Base-by-base conservation (phyloP, 2,329 filamentous ascomycete genomes). In the Xylariaceae sp. region DNA sequence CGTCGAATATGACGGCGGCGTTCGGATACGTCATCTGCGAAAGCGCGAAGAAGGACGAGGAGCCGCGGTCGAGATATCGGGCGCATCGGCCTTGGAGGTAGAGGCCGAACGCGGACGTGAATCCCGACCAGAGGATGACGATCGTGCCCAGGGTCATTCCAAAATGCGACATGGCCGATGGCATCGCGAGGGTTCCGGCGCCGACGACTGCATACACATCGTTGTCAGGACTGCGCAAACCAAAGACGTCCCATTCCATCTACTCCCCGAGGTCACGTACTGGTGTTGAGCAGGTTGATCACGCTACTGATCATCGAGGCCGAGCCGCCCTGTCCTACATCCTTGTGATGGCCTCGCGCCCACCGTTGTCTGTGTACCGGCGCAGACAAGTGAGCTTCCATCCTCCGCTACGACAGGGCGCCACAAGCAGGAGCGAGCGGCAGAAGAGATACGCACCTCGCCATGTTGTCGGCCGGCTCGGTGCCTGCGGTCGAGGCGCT, bases 1-100 rank as follows among this genome's bases (percentile, higher is more conserved):
- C 80, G 61, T 98, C 92, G 58, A 98, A 98, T 29, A 96, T 71
- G 29, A 98, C 87, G 7, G 92, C 86, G 3, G 90, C 88, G 57
- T 94, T 94, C 2, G 92, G 92, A 52, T 96, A 98, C 5, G 92
- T 96, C 43, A 98, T 77, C 58, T 98, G 90, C 11, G 88, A 94
- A 12, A 98, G 68, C n/a, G 90, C 88, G 55, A 95, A 95, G 65
- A 98, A 98, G 22, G 88, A 94, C 1, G 89, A 77, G 5, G 77
- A 76, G 26, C 92, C 92, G 41, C 87, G 76, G 44, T 96, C 92
- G 43, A 98, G 71, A 58, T 98, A 98, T 56, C 85, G 77, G 5
- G 92, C 84, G 66, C 92, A 96, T 65, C 84, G 79, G 21, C 89
- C 83, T 59, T 98, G 92, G 5, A 98, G 79, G 57, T 96, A 98